Evolutionary conservation across 2,329 filamentous ascomycete species (phyloP).

Genomic region (Fusarium incarnatum): DNA sequence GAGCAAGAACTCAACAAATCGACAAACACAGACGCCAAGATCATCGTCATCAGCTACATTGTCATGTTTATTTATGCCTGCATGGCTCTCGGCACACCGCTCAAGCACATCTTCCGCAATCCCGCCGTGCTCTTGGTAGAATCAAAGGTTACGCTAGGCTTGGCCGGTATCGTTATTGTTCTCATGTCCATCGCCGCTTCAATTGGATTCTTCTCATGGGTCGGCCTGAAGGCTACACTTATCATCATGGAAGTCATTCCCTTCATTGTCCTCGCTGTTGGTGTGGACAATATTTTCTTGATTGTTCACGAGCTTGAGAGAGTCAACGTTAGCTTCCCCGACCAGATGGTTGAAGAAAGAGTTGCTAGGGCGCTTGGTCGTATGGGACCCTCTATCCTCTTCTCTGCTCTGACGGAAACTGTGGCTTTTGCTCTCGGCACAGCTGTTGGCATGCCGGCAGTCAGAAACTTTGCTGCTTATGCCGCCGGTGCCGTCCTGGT

Average conservation of each 20-base stretch:
- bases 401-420: conserved; percentile 95
- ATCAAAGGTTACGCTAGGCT: conserved; percentile 96
- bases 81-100: conserved; percentile 86
- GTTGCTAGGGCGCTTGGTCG: conserved; percentile 90
- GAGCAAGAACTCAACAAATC: conserved; percentile 98
- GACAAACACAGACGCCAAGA: conserved; percentile 97
- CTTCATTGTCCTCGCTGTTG: conserved; percentile 94
- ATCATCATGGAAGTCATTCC: conserved; percentile 99
- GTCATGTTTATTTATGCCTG: conserved; percentile 99
- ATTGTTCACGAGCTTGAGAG: conserved; percentile 98
- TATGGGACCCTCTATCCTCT: conserved; percentile 95
- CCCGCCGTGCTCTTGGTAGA: conserved; percentile 89
- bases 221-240: conserved; percentile 91
- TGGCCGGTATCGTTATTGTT: conserved; percentile 94
- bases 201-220: conserved; percentile 92
- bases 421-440: conserved; percentile 92
- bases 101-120: conserved; percentile 82
- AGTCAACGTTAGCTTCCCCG: conserved; percentile 90
- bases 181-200: conserved; percentile 97
- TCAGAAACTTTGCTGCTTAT: conserved; percentile 96
- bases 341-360: conserved; percentile 86
- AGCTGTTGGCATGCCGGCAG: conserved; percentile 97
- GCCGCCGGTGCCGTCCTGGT: conserved; percentile 96
- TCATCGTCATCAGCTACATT: conserved; percentile 94
- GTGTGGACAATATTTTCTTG: conserved; percentile 98